Base-by-base conservation (phyloP, 1,284 basidiomycete genomes). In the Trichosporon inkin region DNA sequence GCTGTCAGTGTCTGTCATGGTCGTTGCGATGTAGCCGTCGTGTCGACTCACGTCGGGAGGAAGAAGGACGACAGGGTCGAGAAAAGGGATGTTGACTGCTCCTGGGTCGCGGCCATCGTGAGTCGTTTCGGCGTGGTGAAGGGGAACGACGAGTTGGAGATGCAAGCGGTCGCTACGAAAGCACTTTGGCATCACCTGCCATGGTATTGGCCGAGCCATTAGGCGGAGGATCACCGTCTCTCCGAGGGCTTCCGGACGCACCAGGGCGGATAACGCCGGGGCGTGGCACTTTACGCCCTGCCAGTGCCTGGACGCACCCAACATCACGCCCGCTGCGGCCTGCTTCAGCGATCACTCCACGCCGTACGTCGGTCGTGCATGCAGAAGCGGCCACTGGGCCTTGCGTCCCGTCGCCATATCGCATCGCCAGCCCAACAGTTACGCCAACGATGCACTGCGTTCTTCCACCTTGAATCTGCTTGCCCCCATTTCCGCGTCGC, bases 31-130 rank as follows among this genome's bases (percentile, higher is more conserved):
- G 28, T 7, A 14, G 56, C n/a, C 37, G 52, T 40, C 37, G 32
- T 17, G 32, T 19, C 37, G 16, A 73, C 71, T 60, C 64, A 75
- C 72, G 73, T 72, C 57, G 71, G 69, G 32, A 74, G 63, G 66
- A 74, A 67, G 63, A 68, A 75, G 17, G 68, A 67, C 36, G 67
- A 59, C 40, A 73, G 55, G 53, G 65, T 62, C 20, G 70, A 70
- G 66, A 74, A 69, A 63, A 74, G 53, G 24, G 71, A 72, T 35
- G 67, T 53, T 7, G 66, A 60, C 28, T 60, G 53, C 58, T 65
- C 63, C 57, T 62, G 61, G 64, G 38, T 47, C 40, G 44, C 44
- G 44, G 64, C 41, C 64, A 66, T 66, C 44, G 55, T 61, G 61
- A 38, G 28, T 55, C 24, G 41, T 44, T 16, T 16, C 19, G 24